Evolutionary conservation across 1,284 basidiomycete species (phyloP), one percentile per base, ranked within the genome.

Genomic region (Cutaneotrichosporon mucoides): DNA sequence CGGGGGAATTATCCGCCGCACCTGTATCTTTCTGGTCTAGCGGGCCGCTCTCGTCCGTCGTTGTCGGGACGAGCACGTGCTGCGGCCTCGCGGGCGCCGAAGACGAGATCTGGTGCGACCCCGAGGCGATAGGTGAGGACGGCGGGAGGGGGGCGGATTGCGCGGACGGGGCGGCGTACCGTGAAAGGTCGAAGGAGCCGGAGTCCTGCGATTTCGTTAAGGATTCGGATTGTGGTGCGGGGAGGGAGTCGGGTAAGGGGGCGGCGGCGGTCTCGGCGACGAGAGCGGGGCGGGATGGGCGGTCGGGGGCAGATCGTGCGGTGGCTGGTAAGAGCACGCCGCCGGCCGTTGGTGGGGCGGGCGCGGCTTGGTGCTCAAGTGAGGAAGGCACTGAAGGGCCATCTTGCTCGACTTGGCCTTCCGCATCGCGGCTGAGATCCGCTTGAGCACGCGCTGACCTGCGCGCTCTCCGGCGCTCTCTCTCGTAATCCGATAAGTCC

Each of bases 401-500:
- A 34, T 24, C 41, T 36, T 33, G 15, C 24, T 24, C 2, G 24
- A 24, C 24, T 24, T 24, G 24, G 24, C 24, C 24, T 24, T 24
- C 24, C 24, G 24, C 24, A 24, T 3, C 24, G 24, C 24, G 24
- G 24, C 24, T 24, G 24, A 24, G 24, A 24, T 24, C 24, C 24
- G 24, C 24, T 24, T 24, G 24, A 24, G 24, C 24, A 24, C 24
- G 24, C 24, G 24, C 24, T 2, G 24, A 24, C 24, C 24, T 24
- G 24, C 34, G 33, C 24, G 9, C 15, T 43, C 3, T 51, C 37
- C 37, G 36, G 42, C 7, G 16, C 41, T 61, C 52, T 4, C 61
- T 35, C 52, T 70, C 68, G 47, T 70, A 67, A 16, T 68, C 68
- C 4, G 61, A 64, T 34, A 70, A 52, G 10, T 59, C 65, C 5